Conservation (phyloP, 257 asterid genomes). For the Capsicum rhomboideum region DNA sequence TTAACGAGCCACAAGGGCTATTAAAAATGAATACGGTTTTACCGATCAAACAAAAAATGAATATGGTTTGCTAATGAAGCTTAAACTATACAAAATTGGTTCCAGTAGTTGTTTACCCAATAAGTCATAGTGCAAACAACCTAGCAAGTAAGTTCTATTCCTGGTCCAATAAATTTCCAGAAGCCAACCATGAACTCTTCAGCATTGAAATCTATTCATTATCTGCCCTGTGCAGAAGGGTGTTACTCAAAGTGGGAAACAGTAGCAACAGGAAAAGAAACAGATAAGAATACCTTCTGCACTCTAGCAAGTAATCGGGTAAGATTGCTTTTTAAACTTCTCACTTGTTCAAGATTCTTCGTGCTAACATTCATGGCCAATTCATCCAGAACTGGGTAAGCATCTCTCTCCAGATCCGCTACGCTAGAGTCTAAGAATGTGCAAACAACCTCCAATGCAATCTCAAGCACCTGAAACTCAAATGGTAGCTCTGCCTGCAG, state of each 20-base stretch:
- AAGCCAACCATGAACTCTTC: neutral
- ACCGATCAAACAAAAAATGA: neutral
- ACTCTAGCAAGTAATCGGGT: conserved; percentile 92
- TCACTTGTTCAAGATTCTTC: conserved; percentile 84
- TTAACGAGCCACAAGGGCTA: neutral
- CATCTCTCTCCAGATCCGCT: conserved; percentile 84
- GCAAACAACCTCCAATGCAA: conserved; percentile 92
- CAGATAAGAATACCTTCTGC: conserved; percentile 58
- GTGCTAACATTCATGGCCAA: conserved; percentile 91
- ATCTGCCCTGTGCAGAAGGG: neutral
- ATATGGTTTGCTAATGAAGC: neutral
- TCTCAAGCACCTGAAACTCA: conserved; percentile 96
- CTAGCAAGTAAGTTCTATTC: no score
- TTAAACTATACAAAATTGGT: neutral
- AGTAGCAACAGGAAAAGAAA: neutral
- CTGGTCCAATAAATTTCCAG: neutral
- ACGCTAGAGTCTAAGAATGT: conserved; percentile 70
- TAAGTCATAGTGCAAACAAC: no score
- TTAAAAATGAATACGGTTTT: neutral
- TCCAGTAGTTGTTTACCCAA: neutral
- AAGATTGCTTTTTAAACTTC: conserved; percentile 90
- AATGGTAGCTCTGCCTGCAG: conserved; percentile 90
- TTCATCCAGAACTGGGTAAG: conserved; percentile 94
- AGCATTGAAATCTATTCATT: neutral
- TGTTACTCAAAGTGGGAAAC: neutral